Base-by-base conservation (phyloP, 768 basidiomycete species). In the Leucosporidium creatinivorum region DNA sequence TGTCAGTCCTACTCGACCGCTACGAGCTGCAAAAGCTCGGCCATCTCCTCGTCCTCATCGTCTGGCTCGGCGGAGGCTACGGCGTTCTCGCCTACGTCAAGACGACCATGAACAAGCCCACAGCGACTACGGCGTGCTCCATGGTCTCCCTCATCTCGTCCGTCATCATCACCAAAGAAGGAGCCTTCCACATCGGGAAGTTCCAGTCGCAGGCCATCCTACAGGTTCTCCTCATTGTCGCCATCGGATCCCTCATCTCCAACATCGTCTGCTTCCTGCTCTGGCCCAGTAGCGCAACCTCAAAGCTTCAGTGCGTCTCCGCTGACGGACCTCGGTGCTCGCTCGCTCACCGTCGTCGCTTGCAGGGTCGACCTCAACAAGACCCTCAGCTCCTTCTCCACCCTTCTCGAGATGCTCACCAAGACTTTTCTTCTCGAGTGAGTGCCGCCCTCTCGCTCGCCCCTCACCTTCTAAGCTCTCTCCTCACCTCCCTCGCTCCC, bases 1-100 rank as follows among this genome's bases (percentile, higher is more conserved):
- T 63, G 44, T 25, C 69, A 21, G 58, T 87, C 0, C 89, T 88
- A 70, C 83, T 92, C 5, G 82, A 87, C 0, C 79, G 87, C 66
- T 83, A 93, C 39, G 90, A 86, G 64, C 79, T 92, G 18, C 85
- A 87, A 64, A 84, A 85, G 83, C 77, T 89, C 28, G 91, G 86
- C 0, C 89, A 93, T 72, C 74, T 83, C 51, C 76, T 90, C 26
- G 87, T 87, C 17, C 84, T 96, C 28, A 47, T 78, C 59, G 58
- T 85, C 10, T 96, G 89, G 89, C 83, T 99, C 66, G 93, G 89
- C 6, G 73, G 89, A 4, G 86, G 87, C 26, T 89, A 94, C 83
- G 87, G 86, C 58, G 76, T 83, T 5, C 77, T 97, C 23, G 91
- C 93, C 1, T 98, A 90, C 89, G 85, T 87, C 79, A 98, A 97